A percentile compares a stretch with the other conserved stretches of the same genome.
Conservation (phyloP, 2,329 filamentous ascomycete species). For the Helicocarpus griseus region DNA sequence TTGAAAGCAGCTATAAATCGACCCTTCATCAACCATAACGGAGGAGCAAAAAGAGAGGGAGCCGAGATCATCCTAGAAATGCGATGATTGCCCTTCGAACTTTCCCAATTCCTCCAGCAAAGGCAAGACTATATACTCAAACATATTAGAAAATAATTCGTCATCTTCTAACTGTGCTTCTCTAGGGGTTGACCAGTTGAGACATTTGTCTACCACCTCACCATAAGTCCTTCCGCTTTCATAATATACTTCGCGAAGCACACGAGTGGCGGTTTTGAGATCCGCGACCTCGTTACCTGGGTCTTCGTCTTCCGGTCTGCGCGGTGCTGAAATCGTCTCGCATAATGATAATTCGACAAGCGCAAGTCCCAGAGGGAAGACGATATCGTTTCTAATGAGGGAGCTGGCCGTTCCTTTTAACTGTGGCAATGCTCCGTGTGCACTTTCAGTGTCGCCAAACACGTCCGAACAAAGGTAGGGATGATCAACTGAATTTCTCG, state of each 20-base stretch:
- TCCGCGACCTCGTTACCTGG: slow-evolving; percentile 7
- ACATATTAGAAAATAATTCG: not conserved
- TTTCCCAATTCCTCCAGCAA: not conserved
- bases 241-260: slow-evolving; percentile 9
- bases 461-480: not conserved
- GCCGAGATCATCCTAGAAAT: no score
- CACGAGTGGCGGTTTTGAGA: slow-evolving; percentile 14
- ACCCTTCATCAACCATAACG: no score
- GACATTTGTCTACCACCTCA: slow-evolving; percentile 8
- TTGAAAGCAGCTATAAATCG: no score
- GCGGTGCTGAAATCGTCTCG: slow-evolving; percentile 10
- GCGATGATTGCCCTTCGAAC: no score
- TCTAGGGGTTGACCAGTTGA: slow-evolving; percentile 6
- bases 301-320: slow-evolving; percentile 12
- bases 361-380: slow-evolving; percentile 10
- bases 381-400: slow-evolving; percentile 7
- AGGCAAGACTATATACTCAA: not conserved
- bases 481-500: not conserved
- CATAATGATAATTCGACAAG: slow-evolving; percentile 16
- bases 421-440: not conserved
- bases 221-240: slow-evolving; percentile 13
- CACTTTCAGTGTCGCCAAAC: no score
- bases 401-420: not conserved
- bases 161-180: not conserved
- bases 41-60: no score